Percentiles rank a stretch among this genome's conserved stretches.
Conservation (phyloP, 192 early-diverging fungal species). For the Linnemannia schmuckeri region DNA sequence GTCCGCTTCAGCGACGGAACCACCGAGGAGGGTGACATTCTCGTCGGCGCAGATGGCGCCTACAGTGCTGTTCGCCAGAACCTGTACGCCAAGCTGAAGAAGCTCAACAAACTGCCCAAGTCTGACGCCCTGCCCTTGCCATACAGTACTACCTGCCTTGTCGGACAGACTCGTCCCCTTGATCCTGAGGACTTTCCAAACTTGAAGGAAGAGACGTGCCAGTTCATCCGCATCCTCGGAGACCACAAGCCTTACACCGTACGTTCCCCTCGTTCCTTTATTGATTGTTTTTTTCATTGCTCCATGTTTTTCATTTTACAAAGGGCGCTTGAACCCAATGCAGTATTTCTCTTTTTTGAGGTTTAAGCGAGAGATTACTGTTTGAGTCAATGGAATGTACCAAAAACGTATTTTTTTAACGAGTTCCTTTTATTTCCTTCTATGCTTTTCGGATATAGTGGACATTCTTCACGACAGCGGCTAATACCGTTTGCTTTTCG, state of each 20-base stretch:
- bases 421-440: neutral
- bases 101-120: neutral
- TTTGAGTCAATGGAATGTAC: too few relatives aligned
- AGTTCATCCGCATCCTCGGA: neutral
- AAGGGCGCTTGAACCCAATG: too few relatives aligned
- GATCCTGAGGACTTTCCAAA: conserved; percentile 17
- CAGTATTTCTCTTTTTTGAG: too few relatives aligned
- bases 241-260: conserved; percentile 16
- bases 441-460: conserved; percentile 3
- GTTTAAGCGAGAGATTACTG: too few relatives aligned
- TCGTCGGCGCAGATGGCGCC: conserved; percentile 16
- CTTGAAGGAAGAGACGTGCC: neutral
- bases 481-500: neutral
- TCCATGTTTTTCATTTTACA: too few relatives aligned
- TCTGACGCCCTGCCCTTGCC: conserved; percentile 1
- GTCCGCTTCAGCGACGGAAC: conserved; percentile 12
- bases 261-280: neutral
- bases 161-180: conserved; percentile 13
- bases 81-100: neutral
- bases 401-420: neutral
- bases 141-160: conserved; percentile 17
- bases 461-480: neutral
- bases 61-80: conserved; percentile 12
- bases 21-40: conserved; percentile 6
- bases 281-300: too few relatives aligned